These are phyloP conservation scores for Tieghemostelium lacteum DNA, from an alignment of 78 protist species.

Conservation along the genomic window DNA sequence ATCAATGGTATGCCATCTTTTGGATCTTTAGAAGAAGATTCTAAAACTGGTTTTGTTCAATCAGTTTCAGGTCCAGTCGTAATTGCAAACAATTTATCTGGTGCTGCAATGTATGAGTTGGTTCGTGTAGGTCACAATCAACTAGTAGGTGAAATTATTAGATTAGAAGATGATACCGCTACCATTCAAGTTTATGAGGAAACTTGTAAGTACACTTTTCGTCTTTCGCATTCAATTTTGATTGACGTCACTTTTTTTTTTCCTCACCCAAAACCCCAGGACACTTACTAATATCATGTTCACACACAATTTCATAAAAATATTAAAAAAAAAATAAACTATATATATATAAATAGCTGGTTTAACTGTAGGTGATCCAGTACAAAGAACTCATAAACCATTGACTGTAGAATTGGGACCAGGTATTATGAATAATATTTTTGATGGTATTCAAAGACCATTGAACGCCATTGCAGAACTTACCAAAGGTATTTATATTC, in stretches of 20 bases:
- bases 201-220: slow-evolving; percentile 85
- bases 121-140: slow-evolving; percentile 98
- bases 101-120: slow-evolving; percentile 99
- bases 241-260: background rate
- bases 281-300: no score
- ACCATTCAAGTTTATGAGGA: slow-evolving; percentile 99
- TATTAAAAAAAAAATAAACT: background rate
- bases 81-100: slow-evolving; percentile 98
- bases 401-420: slow-evolving; percentile 99
- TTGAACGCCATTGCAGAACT: slow-evolving; percentile 91
- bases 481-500: slow-evolving; percentile 96
- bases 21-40: slow-evolving; percentile 68
- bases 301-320: slow-evolving; percentile 19
- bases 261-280: slow-evolving; percentile 1
- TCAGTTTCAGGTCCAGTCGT: slow-evolving; percentile 99
- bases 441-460: slow-evolving; percentile 99
- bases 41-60: slow-evolving; percentile 82
- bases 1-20: slow-evolving; percentile 67
- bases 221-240: background rate
- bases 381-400: slow-evolving; percentile 98
- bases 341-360: slow-evolving; percentile 90
- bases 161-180: slow-evolving; percentile 99
- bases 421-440: slow-evolving; percentile 97
- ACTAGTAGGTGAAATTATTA: slow-evolving; percentile 99
- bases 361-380: slow-evolving; percentile 99